These are phyloP conservation scores for Rhodotorula graminis DNA, from an alignment of 768 basidiomycete species.

Conservation along the genomic window DNA sequence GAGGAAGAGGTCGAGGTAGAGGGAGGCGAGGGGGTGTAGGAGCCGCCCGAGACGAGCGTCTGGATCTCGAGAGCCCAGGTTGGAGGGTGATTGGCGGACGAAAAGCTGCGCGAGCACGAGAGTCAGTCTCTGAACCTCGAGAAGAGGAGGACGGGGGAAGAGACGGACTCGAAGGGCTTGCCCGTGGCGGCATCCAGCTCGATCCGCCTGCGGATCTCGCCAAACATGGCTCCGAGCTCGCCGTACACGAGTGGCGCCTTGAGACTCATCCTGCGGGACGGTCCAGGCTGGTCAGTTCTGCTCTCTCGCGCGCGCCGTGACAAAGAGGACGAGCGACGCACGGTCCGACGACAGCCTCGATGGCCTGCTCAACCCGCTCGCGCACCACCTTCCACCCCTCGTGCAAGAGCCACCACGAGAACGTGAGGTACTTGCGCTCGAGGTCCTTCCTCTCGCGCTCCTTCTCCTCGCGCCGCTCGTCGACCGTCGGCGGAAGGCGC, in stretches of 20 bases:
- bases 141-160: too few species aligned
- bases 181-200: conserved; percentile 59
- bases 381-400: conserved; percentile 85
- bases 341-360: conserved; percentile 80
- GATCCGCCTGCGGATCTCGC: conserved; percentile 69
- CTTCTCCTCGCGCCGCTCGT: conserved; percentile 40
- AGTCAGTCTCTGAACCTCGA: too few species aligned
- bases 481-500: conserved; percentile 36
- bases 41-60: conserved; percentile 28
- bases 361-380: conserved; percentile 64
- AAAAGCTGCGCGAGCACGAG: too few species aligned
- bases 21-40: conserved; percentile 53
- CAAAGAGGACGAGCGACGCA: conserved; percentile 48
- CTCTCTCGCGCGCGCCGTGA: too few species aligned
- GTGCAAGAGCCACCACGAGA: conserved; percentile 89
- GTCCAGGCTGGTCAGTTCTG: background rate
- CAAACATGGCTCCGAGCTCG: conserved; percentile 65
- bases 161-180: conserved; percentile 50
- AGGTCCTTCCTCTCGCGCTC: conserved; percentile 58
- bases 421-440: conserved; percentile 72
- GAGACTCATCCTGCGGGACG: conserved; percentile 64
- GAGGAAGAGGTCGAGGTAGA: conserved; percentile 45
- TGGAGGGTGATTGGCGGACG: conserved; percentile 68
- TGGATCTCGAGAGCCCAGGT: conserved; percentile 62
- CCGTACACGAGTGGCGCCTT: conserved; percentile 67